phyloP scores from a whole-genome alignment of 2,329 filamentous ascomycete species.

The Podosphaera aphanis region DNA sequence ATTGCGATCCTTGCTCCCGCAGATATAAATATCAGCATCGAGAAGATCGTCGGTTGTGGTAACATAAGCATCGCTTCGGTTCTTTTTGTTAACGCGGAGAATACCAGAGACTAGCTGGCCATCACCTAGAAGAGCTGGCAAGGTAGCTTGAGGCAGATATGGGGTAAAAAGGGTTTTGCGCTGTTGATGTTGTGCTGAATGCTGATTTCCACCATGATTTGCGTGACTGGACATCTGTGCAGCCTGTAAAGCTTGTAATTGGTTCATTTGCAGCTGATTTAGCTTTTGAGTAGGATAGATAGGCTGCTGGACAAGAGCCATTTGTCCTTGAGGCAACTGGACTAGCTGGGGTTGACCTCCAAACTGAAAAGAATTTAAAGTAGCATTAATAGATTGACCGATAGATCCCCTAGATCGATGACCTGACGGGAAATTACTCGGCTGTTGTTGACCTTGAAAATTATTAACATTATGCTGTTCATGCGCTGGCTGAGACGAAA shows the following conservation, averaged over 20 bases:
- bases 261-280: constrained; percentile 74
- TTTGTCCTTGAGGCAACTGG: constrained; percentile 61
- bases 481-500: constrained; percentile 19
- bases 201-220: constrained; percentile 45
- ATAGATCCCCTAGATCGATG: constrained; percentile 72
- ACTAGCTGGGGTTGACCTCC: constrained; percentile 68
- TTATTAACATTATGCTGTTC: constrained; percentile 31
- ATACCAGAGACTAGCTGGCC: constrained; percentile 91
- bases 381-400: constrained; percentile 54
- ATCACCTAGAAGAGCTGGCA: constrained; percentile 73
- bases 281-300: constrained; percentile 70
- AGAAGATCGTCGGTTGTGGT: constrained; percentile 69
- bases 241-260: constrained; percentile 79
- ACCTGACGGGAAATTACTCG: constrained; percentile 66
- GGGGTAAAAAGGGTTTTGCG: constrained; percentile 97
- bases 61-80: constrained; percentile 93
- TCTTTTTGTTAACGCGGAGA: constrained; percentile 98
- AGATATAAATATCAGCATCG: constrained; percentile 97
- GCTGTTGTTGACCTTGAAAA: constrained; percentile 50
- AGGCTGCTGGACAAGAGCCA: constrained; percentile 52
- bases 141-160: constrained; percentile 80
- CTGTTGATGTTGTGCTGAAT: constrained; percentile 63
- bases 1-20: constrained; percentile 95
- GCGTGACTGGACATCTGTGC: constrained; percentile 62
- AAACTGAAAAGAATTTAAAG: constrained; percentile 74